These are phyloP conservation scores for Mariannaea sp. DNA, from an alignment of 2,329 filamentous ascomycete species.

Conservation along the genomic window DNA sequence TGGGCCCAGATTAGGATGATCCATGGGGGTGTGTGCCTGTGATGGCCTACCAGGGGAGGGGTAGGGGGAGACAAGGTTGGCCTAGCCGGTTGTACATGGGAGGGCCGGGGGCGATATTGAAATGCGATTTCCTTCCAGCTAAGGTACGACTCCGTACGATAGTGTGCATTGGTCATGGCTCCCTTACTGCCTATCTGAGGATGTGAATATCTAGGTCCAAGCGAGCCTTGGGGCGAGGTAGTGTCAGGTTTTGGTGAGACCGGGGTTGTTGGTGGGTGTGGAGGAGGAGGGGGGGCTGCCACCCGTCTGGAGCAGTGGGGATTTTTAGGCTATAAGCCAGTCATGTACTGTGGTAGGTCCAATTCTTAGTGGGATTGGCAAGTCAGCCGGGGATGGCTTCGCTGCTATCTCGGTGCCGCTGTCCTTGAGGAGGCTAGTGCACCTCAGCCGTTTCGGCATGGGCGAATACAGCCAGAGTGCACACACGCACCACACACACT, in stretches of 20 bases:
- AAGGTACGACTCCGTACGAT: too few relatives aligned
- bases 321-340: neutral
- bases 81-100: too few relatives aligned
- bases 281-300: neutral
- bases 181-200: too few relatives aligned
- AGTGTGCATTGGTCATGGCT: constrained; percentile 1
- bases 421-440: constrained; percentile 14
- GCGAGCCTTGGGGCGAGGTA: neutral
- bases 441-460: constrained; percentile 20
- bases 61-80: constrained; percentile 4
- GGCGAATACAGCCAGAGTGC: constrained; percentile 8
- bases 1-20: neutral
- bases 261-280: too few relatives aligned
- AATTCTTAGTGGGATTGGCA: too few relatives aligned
- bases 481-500: too few relatives aligned
- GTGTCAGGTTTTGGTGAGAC: too few relatives aligned
- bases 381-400: constrained; percentile 15
- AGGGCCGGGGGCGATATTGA: too few relatives aligned
- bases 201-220: too few relatives aligned
- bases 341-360: constrained; percentile 3
- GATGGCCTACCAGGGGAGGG: constrained; percentile 2
- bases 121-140: too few relatives aligned
- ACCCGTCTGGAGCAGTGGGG: constrained; percentile 14
- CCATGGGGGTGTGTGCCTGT: constrained; percentile 6
- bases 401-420: constrained; percentile 21